These are phyloP conservation scores for Aegilops longissima DNA, from an alignment of 176 grass and related monocot species.

Conservation along the genomic window DNA sequence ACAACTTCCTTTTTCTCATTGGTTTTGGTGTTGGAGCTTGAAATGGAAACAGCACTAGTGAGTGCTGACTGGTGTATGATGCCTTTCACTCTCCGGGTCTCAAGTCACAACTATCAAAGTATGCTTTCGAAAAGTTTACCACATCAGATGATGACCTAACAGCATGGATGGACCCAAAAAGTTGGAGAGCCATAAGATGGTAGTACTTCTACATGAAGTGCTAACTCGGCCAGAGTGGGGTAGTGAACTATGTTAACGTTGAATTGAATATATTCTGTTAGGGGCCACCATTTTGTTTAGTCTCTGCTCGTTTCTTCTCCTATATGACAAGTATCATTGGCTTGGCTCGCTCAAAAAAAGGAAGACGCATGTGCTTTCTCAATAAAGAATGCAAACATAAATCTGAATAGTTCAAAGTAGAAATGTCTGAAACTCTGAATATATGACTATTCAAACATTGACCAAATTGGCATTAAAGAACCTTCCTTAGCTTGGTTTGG, in stretches of 20 bases:
- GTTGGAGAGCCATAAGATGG: neutral
- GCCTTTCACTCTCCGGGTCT: neutral
- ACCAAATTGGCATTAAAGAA: no score
- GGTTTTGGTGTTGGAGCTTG: neutral
- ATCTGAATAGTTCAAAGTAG: neutral
- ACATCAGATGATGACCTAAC: neutral
- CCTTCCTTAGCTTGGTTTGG: no score
- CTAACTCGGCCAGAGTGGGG: slow-evolving; percentile 4
- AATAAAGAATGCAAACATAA: neutral
- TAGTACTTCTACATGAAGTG: neutral
- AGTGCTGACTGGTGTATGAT: neutral
- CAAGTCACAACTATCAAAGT: neutral
- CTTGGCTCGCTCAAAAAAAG: neutral
- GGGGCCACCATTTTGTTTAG: neutral
- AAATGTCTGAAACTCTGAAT: neutral
- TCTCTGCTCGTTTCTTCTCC: neutral
- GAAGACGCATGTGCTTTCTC: neutral
- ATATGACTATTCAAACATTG: neutral
- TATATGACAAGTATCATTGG: neutral
- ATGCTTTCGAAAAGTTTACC: neutral
- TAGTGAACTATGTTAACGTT: neutral
- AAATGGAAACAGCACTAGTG: slow-evolving; percentile 3
- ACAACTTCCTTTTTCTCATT: neutral
- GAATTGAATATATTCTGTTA: neutral
- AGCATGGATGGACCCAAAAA: neutral